phyloP scores from a whole-genome alignment of 768 basidiomycete species.

The Suillus occidentalis region DNA sequence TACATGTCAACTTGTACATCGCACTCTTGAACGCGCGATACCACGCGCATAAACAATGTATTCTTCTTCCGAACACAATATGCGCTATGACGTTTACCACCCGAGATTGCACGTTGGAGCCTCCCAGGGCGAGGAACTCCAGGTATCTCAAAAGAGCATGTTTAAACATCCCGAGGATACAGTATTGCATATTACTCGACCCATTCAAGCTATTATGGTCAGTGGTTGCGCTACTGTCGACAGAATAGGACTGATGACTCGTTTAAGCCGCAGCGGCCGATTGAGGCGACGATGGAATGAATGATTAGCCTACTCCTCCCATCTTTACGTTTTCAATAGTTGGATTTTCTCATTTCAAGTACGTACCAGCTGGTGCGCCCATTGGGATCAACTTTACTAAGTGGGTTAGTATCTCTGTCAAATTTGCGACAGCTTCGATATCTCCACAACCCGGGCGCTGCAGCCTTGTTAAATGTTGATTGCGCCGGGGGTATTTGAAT shows the following conservation, averaged over 20 bases:
- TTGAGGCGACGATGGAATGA: background rate
- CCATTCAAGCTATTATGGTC: background rate
- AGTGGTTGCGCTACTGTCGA: background rate
- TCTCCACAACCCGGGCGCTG: background rate
- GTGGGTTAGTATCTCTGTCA: background rate
- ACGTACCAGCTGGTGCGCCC: background rate
- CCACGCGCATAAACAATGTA: background rate
- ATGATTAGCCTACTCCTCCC: background rate
- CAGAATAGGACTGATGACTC: background rate
- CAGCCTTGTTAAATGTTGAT: background rate
- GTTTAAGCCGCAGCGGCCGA: background rate
- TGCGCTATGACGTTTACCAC: background rate
- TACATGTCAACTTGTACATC: background rate
- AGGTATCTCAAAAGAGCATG: background rate
- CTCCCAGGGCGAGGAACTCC: background rate
- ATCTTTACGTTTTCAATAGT: too few relatives aligned
- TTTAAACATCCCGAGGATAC: background rate
- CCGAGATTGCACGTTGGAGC: too few relatives aligned
- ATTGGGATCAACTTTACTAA: background rate
- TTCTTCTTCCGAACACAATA: background rate
- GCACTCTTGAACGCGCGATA: background rate
- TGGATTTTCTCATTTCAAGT: background rate
- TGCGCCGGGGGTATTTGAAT: background rate
- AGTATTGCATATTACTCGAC: background rate
- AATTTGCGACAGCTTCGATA: background rate